These are phyloP conservation scores for Yarrowia sp. DNA, from an alignment of 805 yeast species.

Conservation along the genomic window DNA sequence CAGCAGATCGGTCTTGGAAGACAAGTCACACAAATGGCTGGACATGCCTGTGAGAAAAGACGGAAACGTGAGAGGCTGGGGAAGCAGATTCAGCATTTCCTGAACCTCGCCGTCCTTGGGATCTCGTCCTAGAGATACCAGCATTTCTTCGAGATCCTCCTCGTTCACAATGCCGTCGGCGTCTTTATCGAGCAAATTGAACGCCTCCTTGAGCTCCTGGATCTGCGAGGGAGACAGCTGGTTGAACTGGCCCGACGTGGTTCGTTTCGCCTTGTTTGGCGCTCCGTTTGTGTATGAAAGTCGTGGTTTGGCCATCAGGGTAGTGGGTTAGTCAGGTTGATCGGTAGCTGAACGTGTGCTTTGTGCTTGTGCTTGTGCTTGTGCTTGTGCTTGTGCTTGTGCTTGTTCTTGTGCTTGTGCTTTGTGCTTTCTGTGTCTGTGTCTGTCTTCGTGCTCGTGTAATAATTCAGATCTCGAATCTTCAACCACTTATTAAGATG, in stretches of 20 bases:
- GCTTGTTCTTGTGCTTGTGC: no score
- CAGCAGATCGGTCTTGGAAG: slow-evolving; percentile 59
- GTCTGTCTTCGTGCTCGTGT: neutral
- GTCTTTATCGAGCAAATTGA: slow-evolving; percentile 81
- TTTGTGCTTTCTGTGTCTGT: neutral
- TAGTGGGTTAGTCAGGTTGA: neutral
- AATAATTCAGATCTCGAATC: no score
- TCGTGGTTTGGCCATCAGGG: slow-evolving; percentile 32
- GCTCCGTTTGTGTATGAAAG: slow-evolving; percentile 34
- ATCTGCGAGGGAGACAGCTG: slow-evolving; percentile 68
- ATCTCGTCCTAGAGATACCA: slow-evolving; percentile 53
- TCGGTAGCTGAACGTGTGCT: neutral
- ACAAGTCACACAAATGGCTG: slow-evolving; percentile 58
- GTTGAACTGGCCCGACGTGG: slow-evolving; percentile 49
- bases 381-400: neutral
- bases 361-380: neutral
- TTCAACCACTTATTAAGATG: no score
- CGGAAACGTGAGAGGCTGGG: slow-evolving; percentile 63
- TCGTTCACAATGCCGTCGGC: slow-evolving; percentile 62
- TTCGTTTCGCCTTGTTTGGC: slow-evolving; percentile 32
- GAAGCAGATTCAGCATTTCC: slow-evolving; percentile 57
- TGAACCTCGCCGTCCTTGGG: slow-evolving; percentile 53
- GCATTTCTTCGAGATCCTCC: slow-evolving; percentile 56
- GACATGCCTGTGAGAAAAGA: slow-evolving; percentile 71
- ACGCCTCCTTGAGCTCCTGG: slow-evolving; percentile 71